phyloP scores from a whole-genome alignment of 495 filamentous ascomycete genomes.

The Aspergillus ostianus region DNA sequence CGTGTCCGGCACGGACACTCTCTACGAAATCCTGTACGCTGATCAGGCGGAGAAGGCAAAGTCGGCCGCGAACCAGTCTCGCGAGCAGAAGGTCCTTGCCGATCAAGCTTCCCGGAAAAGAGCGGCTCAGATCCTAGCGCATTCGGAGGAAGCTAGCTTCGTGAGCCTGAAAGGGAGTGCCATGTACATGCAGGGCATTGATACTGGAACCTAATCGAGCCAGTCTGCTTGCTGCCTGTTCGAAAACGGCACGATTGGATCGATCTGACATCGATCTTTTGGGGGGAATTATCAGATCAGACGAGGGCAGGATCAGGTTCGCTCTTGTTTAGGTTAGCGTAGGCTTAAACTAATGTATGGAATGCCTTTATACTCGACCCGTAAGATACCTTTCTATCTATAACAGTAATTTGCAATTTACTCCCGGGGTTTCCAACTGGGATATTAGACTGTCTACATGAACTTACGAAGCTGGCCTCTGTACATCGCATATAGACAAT shows the following conservation, averaged over 20 bases:
- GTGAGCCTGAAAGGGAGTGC: slow-evolving; percentile 36
- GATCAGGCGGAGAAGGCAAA: slow-evolving; percentile 39
- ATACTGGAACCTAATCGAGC: not conserved
- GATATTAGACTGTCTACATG: too few relatives aligned
- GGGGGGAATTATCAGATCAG: too few relatives aligned
- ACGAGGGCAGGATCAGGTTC: too few relatives aligned
- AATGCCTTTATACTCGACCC: not conserved
- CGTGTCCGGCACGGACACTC: slow-evolving; percentile 42
- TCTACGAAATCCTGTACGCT: slow-evolving; percentile 50
- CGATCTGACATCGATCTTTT: not conserved
- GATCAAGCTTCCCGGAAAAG: slow-evolving; percentile 25
- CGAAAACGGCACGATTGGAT: too few relatives aligned
- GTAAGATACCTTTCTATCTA: too few relatives aligned
- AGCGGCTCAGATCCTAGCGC: slow-evolving; percentile 32
- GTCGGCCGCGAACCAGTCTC: slow-evolving; percentile 33
- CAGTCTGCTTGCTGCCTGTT: slow-evolving; percentile 1
- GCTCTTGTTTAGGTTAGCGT: not conserved
- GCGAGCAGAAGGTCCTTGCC: slow-evolving; percentile 29
- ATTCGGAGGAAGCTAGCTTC: slow-evolving; percentile 30
- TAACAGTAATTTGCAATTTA: too few relatives aligned
- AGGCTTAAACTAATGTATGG: not conserved
- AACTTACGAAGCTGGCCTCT: not conserved
- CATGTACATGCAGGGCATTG: slow-evolving; percentile 43
- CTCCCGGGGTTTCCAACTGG: too few relatives aligned
- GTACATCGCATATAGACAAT: not conserved